Base-by-base conservation (phyloP, 805 yeast genomes). In the Novakomyces olei region DNA sequence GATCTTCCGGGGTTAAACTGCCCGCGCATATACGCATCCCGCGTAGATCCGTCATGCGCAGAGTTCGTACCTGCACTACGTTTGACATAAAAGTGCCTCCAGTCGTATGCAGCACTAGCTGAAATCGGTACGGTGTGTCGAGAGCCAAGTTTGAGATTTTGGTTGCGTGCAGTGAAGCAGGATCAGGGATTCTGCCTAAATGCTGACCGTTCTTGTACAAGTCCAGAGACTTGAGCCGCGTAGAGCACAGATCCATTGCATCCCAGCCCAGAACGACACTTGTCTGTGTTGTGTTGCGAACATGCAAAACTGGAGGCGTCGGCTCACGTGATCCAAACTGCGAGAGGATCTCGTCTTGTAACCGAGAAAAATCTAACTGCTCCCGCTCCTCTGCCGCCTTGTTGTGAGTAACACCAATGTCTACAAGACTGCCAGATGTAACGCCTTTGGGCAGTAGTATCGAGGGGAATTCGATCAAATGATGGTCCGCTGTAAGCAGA, bases 201-300 rank as follows among this genome's bases (percentile, higher is more conserved):
- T 80, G 68, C 29, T 50, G 46, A 29, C 48, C 51, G 45, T 77
- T 79, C 49, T 81, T 78, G 55, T 69, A 80, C 32, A 88, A 60
- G 7, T 75, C 68, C 42, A 88, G 58, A 26, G 78, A 69, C 48
- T 72, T 76, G 43, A 88, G 60, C 30, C 65, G 66, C 2, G 95
- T 72, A 1, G 92, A 74, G 6, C 93, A 95, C 36, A 81, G 55
- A 30, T 76, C 70, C 34, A 88, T 57, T 8, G 72, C 66, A 38
- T 81, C 95, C 98, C 98, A 88, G 49, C 79, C 92, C 39, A 88
- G 62, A 14, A 83, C 95, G 50, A 92, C 79, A 34, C 88, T 72
- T 0, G 98, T 88, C 50, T 88, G 98, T 2, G 98, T 85, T 31
- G 75, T 70, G 48, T 85, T 88, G 34, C 68, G 64, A 26, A 71